A percentile compares a stretch with the other conserved stretches of the same genome.
Conservation (phyloP, 768 basidiomycete genomes). For the Phlebiopsis gigantea region DNA sequence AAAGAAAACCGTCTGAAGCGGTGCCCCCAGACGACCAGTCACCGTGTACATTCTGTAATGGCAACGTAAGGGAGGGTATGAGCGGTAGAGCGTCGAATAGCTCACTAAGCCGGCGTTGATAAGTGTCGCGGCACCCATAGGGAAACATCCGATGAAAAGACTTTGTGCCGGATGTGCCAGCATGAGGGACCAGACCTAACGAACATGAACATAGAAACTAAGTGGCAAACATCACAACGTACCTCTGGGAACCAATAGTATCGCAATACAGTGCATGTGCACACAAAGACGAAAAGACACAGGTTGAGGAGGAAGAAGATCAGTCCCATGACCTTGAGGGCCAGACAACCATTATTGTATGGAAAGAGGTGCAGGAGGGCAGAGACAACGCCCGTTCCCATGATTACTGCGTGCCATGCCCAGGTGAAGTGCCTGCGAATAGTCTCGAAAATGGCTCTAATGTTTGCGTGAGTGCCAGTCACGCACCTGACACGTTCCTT, state of each 20-base stretch:
- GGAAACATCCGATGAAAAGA: slow-evolving; percentile 38
- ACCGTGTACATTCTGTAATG: slow-evolving; percentile 27
- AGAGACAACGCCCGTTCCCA: slow-evolving; percentile 41
- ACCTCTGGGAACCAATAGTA: slow-evolving; percentile 30
- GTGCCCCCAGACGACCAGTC: slow-evolving; percentile 24
- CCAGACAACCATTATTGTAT: slow-evolving; percentile 31
- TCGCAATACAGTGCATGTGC: slow-evolving; percentile 25
- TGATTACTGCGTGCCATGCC: slow-evolving; percentile 42
- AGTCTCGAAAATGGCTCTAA: no score
- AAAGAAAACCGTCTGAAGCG: slow-evolving; percentile 34
- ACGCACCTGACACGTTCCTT: slow-evolving; percentile 31
- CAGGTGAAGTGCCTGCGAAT: slow-evolving; percentile 38
- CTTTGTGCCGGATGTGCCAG: slow-evolving; percentile 37
- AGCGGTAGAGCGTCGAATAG: not conserved
- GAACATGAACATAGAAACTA: not conserved
- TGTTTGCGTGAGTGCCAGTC: not conserved
- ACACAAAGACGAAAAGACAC: slow-evolving; percentile 31
- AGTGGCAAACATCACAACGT: not conserved
- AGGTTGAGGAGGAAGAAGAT: slow-evolving; percentile 37
- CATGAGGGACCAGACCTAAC: slow-evolving; percentile 27
- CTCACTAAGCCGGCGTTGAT: slow-evolving; percentile 36
- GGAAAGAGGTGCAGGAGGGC: slow-evolving; percentile 38
- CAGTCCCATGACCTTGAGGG: slow-evolving; percentile 31
- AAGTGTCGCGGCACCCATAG: slow-evolving; percentile 41
- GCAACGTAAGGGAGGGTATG: not conserved